Conservation (phyloP, 192 early-diverging fungal species). For the Podila verticillata region DNA sequence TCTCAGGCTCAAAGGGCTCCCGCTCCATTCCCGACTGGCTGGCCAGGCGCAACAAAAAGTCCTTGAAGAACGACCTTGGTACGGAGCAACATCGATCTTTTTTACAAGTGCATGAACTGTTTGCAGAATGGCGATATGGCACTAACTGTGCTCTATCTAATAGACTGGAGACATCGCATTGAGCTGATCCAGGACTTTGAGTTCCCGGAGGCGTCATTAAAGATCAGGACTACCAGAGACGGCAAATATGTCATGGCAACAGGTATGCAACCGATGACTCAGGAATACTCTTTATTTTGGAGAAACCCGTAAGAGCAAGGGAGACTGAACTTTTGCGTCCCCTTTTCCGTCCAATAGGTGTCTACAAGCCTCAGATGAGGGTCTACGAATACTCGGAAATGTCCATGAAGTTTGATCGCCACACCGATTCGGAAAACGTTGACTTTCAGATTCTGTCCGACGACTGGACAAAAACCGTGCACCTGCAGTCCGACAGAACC, state of each 20-base stretch:
- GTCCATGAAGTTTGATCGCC: slow-evolving; percentile 98
- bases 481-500: slow-evolving; percentile 89
- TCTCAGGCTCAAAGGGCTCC: slow-evolving; percentile 78
- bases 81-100: neutral
- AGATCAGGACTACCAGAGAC: slow-evolving; percentile 86
- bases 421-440: slow-evolving; percentile 93
- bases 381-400: slow-evolving; percentile 92
- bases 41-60: slow-evolving; percentile 83
- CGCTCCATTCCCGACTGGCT: slow-evolving; percentile 96
- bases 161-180: slow-evolving; percentile 89
- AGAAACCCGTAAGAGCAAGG: no score
- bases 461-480: slow-evolving; percentile 97
- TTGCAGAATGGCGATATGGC: no score
- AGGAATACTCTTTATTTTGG: neutral
- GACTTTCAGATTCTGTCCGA: slow-evolving; percentile 91
- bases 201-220: slow-evolving; percentile 93
- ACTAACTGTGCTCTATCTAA: no score
- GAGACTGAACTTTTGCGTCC: no score
- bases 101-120: no score
- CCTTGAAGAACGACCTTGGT: slow-evolving; percentile 89
- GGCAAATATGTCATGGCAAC: slow-evolving; percentile 91
- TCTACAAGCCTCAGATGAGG: slow-evolving; percentile 98
- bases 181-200: slow-evolving; percentile 99
- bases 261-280: slow-evolving; percentile 52
- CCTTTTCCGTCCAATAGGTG: slow-evolving; percentile 47